Evolutionary conservation across 2,329 filamentous ascomycete species (phyloP), one percentile per base, ranked within the genome.

Genomic region (Microascus cirrosus): DNA sequence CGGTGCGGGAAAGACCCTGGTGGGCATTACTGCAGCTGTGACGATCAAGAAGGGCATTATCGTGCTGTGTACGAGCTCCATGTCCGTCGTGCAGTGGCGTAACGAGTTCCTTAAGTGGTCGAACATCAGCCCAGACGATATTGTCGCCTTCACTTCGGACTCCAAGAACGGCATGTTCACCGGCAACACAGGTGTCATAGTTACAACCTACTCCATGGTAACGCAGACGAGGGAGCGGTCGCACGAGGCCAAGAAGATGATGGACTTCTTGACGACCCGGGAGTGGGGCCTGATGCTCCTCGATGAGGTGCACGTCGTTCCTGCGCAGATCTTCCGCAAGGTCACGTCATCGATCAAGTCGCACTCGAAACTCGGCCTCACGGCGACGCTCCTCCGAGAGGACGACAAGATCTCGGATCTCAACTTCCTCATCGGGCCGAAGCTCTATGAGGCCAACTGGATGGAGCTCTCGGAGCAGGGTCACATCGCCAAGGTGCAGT

Each of bases 151-250:
- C 71, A 96, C 94, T 0, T 93, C 92, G 0, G 91, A 95, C 63
- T 90, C 90, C 69, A 99, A 99, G 72, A 85, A 86, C 59, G 79
- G 80, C 56, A 80, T 79, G 59, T 96, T 99, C 65, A 85, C 86
- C 1, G 84, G 92, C 55, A 93, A 90, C 67, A 95, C 94, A 1
- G 94, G 94, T 68, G 92, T 99, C 63, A 95, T 99, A 63, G 91
- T 99, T 56, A 95, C 92, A 12, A 99, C 94, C 1, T 99, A 99
- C 71, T 94, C 90, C 60, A 99, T 99, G 94, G 91, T 99, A n/a
- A 95, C 90, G 10, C 89, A 94, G 66, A 91, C 87, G 15, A 82
- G 90, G 55, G 87, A 90, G 60, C 82, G 93, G 59, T 93, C 94
- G 1, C 86, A 97, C 68, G 93, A 99, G 69, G 89, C 93, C 2